Conservation (phyloP, 139 green algal genomes). For the Bryopsis sp. region DNA sequence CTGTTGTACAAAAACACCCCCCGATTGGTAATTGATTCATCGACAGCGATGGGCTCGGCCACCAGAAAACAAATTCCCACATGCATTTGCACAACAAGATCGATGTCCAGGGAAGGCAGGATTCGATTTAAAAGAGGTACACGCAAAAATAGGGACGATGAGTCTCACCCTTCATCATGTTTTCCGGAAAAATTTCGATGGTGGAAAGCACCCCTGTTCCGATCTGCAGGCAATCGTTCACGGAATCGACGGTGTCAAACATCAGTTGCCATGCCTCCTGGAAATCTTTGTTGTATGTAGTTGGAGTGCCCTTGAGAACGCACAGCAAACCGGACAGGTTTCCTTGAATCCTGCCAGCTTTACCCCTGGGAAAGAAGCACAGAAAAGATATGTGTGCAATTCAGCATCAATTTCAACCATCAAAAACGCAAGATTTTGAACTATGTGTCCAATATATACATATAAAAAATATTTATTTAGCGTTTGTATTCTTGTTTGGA, state of each 20-base stretch:
- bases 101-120: neutral
- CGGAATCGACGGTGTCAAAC: slow-evolving; percentile 91
- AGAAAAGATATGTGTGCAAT: no score
- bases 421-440: no score
- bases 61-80: no score
- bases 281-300: slow-evolving; percentile 99
- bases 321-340: slow-evolving; percentile 81
- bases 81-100: neutral
- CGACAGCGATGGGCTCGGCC: no score
- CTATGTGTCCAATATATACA: no score
- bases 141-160: neutral
- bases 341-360: slow-evolving; percentile 73
- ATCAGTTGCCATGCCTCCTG: slow-evolving; percentile 91
- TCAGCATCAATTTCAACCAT: no score
- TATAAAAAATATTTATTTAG: no score
- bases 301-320: slow-evolving; percentile 88
- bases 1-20: no score
- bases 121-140: neutral
- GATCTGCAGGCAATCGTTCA: slow-evolving; percentile 82
- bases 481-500: no score
- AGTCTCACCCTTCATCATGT: slow-evolving; percentile 49
- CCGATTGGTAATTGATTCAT: no score
- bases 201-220: slow-evolving; percentile 85
- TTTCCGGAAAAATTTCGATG: slow-evolving; percentile 75
- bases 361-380: slow-evolving; percentile 38